These are phyloP conservation scores for Lodderomyces elongisporus DNA, from an alignment of 1,139 yeast species.

Conservation along the genomic window DNA sequence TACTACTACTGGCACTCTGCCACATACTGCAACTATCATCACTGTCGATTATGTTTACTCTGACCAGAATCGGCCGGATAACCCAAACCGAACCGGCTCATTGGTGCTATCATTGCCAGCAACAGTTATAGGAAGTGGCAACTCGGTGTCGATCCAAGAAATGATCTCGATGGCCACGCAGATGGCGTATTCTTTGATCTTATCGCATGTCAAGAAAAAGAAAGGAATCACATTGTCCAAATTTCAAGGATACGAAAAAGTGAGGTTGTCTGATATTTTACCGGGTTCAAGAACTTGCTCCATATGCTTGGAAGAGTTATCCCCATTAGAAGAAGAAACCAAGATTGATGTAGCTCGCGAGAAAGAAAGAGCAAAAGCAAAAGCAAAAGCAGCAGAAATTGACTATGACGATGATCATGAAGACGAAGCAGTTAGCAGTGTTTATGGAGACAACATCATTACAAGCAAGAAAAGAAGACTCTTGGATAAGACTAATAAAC, in stretches of 20 bases:
- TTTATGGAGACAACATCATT: slow-evolving; percentile 9
- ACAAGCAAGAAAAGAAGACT: slow-evolving; percentile 5
- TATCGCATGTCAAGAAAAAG: slow-evolving; percentile 37
- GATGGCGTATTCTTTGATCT: slow-evolving; percentile 60
- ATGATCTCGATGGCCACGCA: slow-evolving; percentile 64
- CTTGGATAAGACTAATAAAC: slow-evolving; percentile 1
- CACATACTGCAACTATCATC: slow-evolving; percentile 30
- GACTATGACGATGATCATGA: slow-evolving; percentile 13
- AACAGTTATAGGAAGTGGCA: slow-evolving; percentile 47
- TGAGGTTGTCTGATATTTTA: slow-evolving; percentile 19
- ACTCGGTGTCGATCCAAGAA: slow-evolving; percentile 49
- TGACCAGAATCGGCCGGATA: slow-evolving; percentile 37
- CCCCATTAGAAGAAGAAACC: slow-evolving; percentile 12
- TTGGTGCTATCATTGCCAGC: slow-evolving; percentile 61
- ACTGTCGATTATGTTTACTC: slow-evolving; percentile 45
- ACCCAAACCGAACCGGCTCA: slow-evolving; percentile 49
- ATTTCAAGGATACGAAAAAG: slow-evolving; percentile 44
- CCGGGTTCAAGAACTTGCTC: slow-evolving; percentile 42
- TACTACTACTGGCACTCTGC: no score
- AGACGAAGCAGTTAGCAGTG: no score
- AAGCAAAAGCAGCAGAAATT: slow-evolving; percentile 13
- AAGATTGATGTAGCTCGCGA: slow-evolving; percentile 8
- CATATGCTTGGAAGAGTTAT: slow-evolving; percentile 64
- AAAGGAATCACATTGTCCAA: slow-evolving; percentile 49
- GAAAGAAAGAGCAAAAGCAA: slow-evolving; percentile 5